Evolutionary conservation across 495 filamentous ascomycete genomes (phyloP).

Genomic region (Pyrenula massariospora): DNA sequence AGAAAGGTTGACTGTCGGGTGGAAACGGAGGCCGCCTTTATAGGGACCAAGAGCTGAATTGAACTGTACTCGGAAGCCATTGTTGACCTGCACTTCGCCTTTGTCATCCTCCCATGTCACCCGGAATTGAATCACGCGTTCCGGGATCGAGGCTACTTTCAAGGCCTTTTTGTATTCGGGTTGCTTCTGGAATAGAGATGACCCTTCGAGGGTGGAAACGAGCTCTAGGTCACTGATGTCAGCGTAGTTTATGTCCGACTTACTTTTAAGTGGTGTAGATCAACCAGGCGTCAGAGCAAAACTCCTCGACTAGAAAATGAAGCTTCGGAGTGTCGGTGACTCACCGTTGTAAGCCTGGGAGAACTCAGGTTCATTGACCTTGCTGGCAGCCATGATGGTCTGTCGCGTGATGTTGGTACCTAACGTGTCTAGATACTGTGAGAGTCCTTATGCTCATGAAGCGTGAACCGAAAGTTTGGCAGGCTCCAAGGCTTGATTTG

Average conservation of each 20-base stretch:
- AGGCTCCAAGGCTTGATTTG: too few relatives aligned
- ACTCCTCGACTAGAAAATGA: too few relatives aligned
- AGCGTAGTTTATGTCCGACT: constrained; percentile 1
- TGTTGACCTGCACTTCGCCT: constrained; percentile 77
- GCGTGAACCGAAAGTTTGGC: too few relatives aligned
- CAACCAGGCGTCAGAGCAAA: too few relatives aligned
- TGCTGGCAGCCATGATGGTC: neutral
- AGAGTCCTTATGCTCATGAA: too few relatives aligned
- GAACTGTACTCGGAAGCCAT: constrained; percentile 96
- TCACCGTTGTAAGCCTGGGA: constrained; percentile 97
- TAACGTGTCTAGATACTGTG: too few relatives aligned
- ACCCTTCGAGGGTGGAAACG: constrained; percentile 83
- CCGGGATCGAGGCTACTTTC: constrained; percentile 77
- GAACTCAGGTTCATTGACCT: constrained; percentile 73
- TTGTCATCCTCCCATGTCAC: constrained; percentile 95
- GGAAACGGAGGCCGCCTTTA: constrained; percentile 95
- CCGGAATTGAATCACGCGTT: constrained; percentile 94
- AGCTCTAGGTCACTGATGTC: constrained; percentile 53
- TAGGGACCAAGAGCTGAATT: constrained; percentile 96
- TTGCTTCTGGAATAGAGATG: constrained; percentile 82
- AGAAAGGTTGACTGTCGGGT: constrained; percentile 88
- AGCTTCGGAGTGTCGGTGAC: constrained; percentile 4
- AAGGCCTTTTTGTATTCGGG: constrained; percentile 91
- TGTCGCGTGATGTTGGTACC: too few relatives aligned
- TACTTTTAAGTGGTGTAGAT: too few relatives aligned